Conservation (phyloP, 2,329 filamentous ascomycete genomes). For the Exophiala phaeomuriformis region DNA sequence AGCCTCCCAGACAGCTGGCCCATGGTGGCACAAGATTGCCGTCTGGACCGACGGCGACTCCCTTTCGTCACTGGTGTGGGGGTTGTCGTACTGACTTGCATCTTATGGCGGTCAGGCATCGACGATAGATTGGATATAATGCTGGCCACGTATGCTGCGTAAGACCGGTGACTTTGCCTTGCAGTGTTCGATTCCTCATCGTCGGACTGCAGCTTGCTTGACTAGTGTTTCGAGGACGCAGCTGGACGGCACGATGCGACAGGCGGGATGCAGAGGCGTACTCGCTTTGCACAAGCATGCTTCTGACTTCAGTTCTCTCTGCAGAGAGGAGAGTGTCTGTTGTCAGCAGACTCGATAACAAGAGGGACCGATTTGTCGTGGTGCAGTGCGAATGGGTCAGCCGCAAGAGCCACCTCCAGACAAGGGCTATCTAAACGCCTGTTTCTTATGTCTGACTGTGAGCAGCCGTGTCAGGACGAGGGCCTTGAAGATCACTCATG, state of each 20-base stretch:
- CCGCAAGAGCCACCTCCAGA: not conserved
- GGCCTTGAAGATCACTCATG: constrained; percentile 1
- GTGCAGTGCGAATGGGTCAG: constrained; percentile 10
- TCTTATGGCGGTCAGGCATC: constrained; percentile 5
- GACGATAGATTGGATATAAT: constrained; percentile 14
- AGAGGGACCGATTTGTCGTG: constrained; percentile 8
- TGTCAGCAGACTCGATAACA: constrained; percentile 13
- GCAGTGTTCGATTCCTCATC: not conserved
- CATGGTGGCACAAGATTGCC: constrained; percentile 13
- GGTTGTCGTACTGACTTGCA: constrained; percentile 13
- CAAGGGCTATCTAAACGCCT: too few species aligned
- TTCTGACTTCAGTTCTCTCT: constrained; percentile 8
- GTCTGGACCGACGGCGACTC: constrained; percentile 8
- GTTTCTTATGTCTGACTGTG: not conserved
- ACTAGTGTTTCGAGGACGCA: constrained; percentile 4
- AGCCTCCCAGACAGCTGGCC: not conserved
- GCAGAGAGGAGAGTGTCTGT: not conserved
- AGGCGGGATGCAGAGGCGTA: constrained; percentile 16
- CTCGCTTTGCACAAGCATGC: constrained; percentile 1
- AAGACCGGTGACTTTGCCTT: not conserved
- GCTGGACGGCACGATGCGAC: constrained; percentile 21
- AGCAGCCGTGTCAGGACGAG: not conserved
- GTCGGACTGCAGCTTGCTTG: not conserved
- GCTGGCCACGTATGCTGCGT: constrained; percentile 17
- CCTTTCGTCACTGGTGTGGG: constrained; percentile 10